These are phyloP conservation scores for Isatis tinctoria DNA, from an alignment of 345 rosid species.

Conservation along the genomic window DNA sequence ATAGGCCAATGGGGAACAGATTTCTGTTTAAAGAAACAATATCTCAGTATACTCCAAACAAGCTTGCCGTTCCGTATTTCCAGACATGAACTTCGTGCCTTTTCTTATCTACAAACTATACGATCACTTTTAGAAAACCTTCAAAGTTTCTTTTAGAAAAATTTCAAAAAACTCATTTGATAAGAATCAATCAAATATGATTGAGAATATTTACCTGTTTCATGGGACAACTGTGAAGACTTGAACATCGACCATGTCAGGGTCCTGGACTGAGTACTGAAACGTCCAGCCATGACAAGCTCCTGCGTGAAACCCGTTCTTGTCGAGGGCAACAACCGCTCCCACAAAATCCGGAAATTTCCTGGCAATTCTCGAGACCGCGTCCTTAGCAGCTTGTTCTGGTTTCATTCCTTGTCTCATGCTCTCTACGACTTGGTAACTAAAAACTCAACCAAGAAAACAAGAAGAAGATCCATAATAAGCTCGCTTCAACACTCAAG, in stretches of 20 bases:
- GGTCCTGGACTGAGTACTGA: constrained; percentile 67
- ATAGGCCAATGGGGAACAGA: constrained; percentile 22
- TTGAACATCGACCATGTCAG: constrained; percentile 61
- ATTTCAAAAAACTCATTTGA: too few species aligned
- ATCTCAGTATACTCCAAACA: background rate
- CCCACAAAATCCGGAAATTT: constrained; percentile 83
- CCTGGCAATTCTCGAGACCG: constrained; percentile 64
- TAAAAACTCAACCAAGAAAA: constrained; percentile 28
- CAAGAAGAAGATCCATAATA: background rate
- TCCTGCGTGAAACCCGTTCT: constrained; percentile 71
- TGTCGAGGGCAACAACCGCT: constrained; percentile 77
- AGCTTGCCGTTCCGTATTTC: constrained; percentile 4
- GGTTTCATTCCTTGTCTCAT: constrained; percentile 93
- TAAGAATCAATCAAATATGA: background rate
- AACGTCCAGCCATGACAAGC: constrained; percentile 96
- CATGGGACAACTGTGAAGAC: constrained; percentile 59
- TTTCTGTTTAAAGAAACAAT: constrained; percentile 6
- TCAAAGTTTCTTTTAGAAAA: too few species aligned
- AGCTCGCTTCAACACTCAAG: background rate
- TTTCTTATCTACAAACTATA: constrained; percentile 13
- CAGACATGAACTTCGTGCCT: constrained; percentile 15
- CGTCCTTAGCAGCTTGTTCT: constrained; percentile 71
- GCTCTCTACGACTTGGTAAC: constrained; percentile 94
- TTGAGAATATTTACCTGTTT: background rate
- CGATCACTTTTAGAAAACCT: background rate